Evolutionary conservation across 129 eudicot species (phyloP), one percentile per base, ranked within the genome.

Genomic region (Apium graveolens): DNA sequence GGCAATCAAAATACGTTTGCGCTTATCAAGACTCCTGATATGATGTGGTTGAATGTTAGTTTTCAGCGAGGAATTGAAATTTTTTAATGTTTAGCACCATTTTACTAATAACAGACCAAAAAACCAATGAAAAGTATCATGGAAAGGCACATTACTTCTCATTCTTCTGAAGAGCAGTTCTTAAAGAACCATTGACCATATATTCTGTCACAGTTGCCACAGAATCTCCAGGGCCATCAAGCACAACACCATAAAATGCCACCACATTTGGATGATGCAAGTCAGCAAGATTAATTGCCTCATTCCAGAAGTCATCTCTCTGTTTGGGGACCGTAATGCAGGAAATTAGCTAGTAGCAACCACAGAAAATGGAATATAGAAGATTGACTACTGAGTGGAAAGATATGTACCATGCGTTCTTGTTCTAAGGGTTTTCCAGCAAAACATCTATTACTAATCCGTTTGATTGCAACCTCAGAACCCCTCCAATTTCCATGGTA

Each of bases 401-500:
- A 70, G 75, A 62, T 26, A 72, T 88, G 45, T 5, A 93, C 98
- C 98, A 93, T 89, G 87, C 96, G 93, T 31, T 91, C 96, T 85
- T 91, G 93, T 79, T 93, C 96, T 43, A 96, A 91, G 75, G 93
- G 90, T 85, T 91, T 91, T 73, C 96, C 98, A 26, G 93, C 89
- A 84, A 94, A 94, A 79, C 98, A 94, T 80, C 98, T 80, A 41
- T 94, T 96, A 70, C 87, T 94, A 39, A 94, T 94, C 44, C 98
- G 85, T 81, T 94, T 94, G 13, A 94, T 94, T 29, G 98, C 98
- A 49, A 94, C 97, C 74, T 91, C 98, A 14, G 96, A 86, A 12
- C 98, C 98, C 84, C 98, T 94, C 98, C 98, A 94, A 78, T 91
- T 94, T 16, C 98, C 98, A 77, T 94, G 96, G 86, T 89, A 94